These are phyloP conservation scores for Eremothecium cymbalariae DNA, from an alignment of 1,139 yeast species.

Conservation along the genomic window DNA sequence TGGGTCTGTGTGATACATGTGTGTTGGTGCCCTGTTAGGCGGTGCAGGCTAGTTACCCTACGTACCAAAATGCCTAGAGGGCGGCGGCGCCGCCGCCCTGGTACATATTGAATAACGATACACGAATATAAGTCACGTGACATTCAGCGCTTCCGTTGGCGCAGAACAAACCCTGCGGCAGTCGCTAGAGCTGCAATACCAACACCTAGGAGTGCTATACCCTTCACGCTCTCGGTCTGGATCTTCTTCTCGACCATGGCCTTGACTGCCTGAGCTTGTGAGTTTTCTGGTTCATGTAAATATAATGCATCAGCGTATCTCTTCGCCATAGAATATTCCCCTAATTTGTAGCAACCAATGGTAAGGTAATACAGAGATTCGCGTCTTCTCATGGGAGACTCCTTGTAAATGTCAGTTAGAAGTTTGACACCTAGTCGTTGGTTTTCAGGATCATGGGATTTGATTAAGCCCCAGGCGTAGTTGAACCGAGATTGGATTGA, in stretches of 20 bases:
- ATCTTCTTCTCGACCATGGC: slow-evolving; percentile 76
- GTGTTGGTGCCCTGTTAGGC: too few relatives aligned
- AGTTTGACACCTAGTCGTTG: slow-evolving; percentile 75
- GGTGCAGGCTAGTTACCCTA: too few relatives aligned
- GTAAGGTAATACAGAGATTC: slow-evolving; percentile 86
- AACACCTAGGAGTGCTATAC: slow-evolving; percentile 81
- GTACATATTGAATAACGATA: too few relatives aligned
- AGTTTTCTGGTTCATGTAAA: slow-evolving; percentile 72
- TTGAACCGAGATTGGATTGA: slow-evolving; percentile 82
- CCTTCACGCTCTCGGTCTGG: slow-evolving; percentile 76
- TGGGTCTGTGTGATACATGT: too few relatives aligned
- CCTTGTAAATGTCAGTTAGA: slow-evolving; percentile 65
- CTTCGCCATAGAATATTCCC: slow-evolving; percentile 80
- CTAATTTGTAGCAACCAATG: slow-evolving; percentile 79
- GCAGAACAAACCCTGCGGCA: slow-evolving; percentile 49
- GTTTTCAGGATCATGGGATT: slow-evolving; percentile 50
- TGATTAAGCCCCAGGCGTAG: slow-evolving; percentile 92
- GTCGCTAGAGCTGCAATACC: slow-evolving; percentile 78
- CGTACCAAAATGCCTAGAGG: too few relatives aligned
- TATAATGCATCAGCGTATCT: slow-evolving; percentile 74
- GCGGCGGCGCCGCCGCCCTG: too few relatives aligned
- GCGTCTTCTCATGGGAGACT: slow-evolving; percentile 73
- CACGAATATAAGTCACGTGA: not conserved
- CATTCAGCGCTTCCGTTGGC: slow-evolving; percentile 21
- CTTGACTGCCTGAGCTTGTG: slow-evolving; percentile 65